Percentiles rank a stretch among this genome's conserved stretches.
Conservation (phyloP, 2,329 filamentous ascomycete genomes). For the Capronia americana region DNA sequence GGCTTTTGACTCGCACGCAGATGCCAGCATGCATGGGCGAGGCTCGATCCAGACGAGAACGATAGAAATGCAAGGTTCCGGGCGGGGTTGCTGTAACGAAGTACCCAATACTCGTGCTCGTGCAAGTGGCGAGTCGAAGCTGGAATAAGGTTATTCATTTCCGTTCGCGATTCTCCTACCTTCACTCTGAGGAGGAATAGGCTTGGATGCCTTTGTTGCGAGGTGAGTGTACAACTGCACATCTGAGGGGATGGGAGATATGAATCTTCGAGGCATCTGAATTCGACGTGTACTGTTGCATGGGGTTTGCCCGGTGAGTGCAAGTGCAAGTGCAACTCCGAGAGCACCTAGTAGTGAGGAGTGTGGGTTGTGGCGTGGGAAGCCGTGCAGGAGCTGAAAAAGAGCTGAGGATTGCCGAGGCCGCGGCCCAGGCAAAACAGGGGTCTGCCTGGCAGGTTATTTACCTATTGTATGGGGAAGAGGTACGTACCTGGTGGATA, state of each 20-base stretch:
- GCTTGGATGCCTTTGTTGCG: background rate
- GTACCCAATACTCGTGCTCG: too few relatives aligned
- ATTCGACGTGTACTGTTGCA: background rate
- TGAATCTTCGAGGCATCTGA: too few relatives aligned
- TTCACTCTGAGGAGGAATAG: too few relatives aligned
- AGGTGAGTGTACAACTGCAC: too few relatives aligned
- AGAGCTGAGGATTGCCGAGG: slow-evolving; percentile 3
- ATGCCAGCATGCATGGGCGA: background rate
- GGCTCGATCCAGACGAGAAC: background rate
- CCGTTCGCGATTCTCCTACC: background rate
- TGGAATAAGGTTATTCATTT: slow-evolving; percentile 2
- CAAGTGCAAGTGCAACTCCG: too few relatives aligned
- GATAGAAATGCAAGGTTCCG: background rate
- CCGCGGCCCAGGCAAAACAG: background rate
- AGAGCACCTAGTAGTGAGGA: background rate
- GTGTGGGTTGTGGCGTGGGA: background rate
- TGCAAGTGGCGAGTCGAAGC: background rate
- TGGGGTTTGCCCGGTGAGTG: background rate
- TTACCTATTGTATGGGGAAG: slow-evolving; percentile 5
- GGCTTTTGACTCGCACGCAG: background rate
- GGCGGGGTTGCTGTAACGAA: background rate
- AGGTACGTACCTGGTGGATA: slow-evolving; percentile 12
- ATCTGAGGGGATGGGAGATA: too few relatives aligned
- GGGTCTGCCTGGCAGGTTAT: background rate
- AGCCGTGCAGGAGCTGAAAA: slow-evolving; percentile 11